phyloP scores from a whole-genome alignment of 306 rosid genomes.

The Canavalia ensiformis region DNA sequence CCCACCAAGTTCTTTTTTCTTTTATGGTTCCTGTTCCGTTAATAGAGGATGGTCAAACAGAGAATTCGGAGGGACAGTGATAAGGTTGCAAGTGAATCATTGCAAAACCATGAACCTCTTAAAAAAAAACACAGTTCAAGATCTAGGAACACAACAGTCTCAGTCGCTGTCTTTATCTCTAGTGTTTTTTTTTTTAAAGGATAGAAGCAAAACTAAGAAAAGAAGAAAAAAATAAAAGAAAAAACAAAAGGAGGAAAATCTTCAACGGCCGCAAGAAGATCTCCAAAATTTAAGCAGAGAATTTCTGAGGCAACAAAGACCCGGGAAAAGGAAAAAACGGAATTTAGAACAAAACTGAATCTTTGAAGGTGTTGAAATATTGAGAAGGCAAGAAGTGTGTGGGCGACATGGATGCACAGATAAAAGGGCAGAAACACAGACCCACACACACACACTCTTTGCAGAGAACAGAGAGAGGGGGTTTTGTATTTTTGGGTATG shows the following conservation, averaged over 20 bases:
- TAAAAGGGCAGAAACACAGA: conserved; percentile 47
- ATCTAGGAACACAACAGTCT: conserved; percentile 43
- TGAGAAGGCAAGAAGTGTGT: conserved; percentile 38
- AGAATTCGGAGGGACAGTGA: conserved; percentile 33
- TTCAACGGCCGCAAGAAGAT: conserved; percentile 46
- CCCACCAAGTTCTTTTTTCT: neutral
- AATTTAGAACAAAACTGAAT: conserved; percentile 25
- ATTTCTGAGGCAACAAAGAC: conserved; percentile 2
- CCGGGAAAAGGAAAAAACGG: neutral
- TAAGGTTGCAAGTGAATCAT: conserved; percentile 34
- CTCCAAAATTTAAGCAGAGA: conserved; percentile 45
- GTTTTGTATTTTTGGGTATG: conserved; percentile 39
- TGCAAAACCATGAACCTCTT: conserved; percentile 23
- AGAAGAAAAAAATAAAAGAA: neutral
- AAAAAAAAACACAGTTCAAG: conserved; percentile 44
- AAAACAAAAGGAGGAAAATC: neutral
- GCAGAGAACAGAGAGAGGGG: conserved; percentile 41
- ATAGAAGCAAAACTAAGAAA: neutral
- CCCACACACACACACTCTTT: conserved; percentile 30
- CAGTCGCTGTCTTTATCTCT: conserved; percentile 43
- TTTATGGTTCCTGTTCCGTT: too few relatives aligned
- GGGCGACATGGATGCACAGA: conserved; percentile 56
- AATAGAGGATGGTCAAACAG: neutral
- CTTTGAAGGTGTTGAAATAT: conserved; percentile 44
- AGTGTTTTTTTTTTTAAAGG: neutral